phyloP scores from a whole-genome alignment of 768 basidiomycete genomes.

The Trametes villosa region DNA sequence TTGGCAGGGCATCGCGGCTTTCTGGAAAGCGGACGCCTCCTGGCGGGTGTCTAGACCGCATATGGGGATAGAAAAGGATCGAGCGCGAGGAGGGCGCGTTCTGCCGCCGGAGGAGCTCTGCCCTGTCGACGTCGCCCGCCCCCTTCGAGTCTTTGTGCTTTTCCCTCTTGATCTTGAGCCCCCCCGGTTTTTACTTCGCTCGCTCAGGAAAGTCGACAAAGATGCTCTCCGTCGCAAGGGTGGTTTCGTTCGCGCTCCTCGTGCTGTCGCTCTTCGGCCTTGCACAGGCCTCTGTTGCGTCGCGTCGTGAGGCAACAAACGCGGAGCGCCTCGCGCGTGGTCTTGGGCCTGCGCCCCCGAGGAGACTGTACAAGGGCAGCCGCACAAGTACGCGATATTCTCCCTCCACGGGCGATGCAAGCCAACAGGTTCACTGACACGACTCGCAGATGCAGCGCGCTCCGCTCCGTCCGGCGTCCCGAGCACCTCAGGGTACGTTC shows the following conservation, averaged over 20 bases:
- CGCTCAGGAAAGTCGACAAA: background rate
- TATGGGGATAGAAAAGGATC: too few relatives aligned
- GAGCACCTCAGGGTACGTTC: background rate
- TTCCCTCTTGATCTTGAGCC: too few relatives aligned
- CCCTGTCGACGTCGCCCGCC: too few relatives aligned
- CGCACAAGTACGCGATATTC: background rate
- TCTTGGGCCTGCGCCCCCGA: background rate
- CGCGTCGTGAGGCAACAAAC: constrained; percentile 3
- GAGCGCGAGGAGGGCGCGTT: too few relatives aligned
- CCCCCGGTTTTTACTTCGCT: background rate
- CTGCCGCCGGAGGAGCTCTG: too few relatives aligned
- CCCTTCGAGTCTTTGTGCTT: too few relatives aligned
- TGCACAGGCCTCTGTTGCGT: background rate
- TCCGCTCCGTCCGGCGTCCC: background rate
- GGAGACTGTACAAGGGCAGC: background rate
- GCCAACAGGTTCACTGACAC: background rate
- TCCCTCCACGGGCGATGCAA: too few relatives aligned
- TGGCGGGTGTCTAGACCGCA: too few relatives aligned
- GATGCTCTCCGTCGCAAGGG: background rate
- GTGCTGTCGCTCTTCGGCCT: constrained; percentile 1
- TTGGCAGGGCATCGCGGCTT: too few relatives aligned
- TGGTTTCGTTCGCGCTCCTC: constrained; percentile 8
- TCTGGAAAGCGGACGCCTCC: too few relatives aligned
- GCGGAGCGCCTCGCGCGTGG: constrained; percentile 8
- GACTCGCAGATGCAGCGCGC: background rate